Percentiles rank a stretch among this genome's conserved stretches.
These are phyloP conservation scores for Phytopythium helicoides DNA, from an alignment of 352 stramenopile genomes.

Conservation along the genomic window DNA sequence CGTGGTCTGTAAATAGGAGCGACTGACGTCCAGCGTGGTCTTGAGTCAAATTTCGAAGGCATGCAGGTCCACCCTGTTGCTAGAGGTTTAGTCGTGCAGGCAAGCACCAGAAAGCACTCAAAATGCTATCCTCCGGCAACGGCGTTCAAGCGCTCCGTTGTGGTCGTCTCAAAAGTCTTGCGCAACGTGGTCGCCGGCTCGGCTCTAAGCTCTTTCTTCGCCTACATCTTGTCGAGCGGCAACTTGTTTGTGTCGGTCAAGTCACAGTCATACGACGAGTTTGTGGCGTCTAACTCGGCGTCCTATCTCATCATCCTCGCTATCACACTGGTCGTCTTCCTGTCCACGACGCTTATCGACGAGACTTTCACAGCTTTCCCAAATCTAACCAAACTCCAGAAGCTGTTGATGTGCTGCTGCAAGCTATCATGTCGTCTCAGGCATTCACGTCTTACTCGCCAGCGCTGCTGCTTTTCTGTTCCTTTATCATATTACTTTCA, in stretches of 20 bases:
- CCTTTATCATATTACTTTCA: not conserved
- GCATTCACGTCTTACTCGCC: not conserved
- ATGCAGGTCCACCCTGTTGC: too few species aligned
- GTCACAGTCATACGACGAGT: too few species aligned
- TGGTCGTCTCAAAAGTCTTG: not conserved
- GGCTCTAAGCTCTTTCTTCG: not conserved
- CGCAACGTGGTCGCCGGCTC: not conserved
- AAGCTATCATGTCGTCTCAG: not conserved
- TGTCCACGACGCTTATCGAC: slow-evolving; percentile 1
- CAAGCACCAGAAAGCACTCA: too few species aligned
- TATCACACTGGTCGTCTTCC: not conserved
- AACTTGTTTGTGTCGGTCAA: not conserved
- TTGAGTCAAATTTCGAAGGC: too few species aligned
- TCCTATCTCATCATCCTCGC: not conserved
- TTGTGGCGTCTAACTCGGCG: not conserved
- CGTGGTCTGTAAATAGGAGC: too few species aligned
- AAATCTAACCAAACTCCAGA: not conserved
- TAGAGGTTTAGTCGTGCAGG: too few species aligned
- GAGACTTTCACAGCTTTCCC: not conserved
- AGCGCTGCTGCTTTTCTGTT: not conserved
- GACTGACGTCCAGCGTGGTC: too few species aligned
- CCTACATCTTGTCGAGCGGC: not conserved
- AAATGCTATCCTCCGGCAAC: too few species aligned
- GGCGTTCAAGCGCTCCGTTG: too few species aligned
- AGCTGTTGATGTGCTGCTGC: not conserved